Evolutionary conservation across 805 yeast species (phyloP).

Genomic region (Candida michaelii): DNA sequence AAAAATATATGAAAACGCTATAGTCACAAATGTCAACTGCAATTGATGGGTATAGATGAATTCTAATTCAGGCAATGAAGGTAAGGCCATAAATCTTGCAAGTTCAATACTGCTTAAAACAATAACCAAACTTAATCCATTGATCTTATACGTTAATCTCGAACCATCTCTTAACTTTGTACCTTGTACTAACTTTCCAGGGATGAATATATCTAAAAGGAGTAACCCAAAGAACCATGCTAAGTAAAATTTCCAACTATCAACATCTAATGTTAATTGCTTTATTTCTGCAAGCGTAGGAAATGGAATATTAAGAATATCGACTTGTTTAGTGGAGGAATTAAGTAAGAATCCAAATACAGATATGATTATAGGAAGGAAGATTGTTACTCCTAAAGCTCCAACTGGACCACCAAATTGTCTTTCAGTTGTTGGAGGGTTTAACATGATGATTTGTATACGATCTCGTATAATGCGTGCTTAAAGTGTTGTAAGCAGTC

Average conservation of each 20-base stretch:
- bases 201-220: slow-evolving; percentile 57
- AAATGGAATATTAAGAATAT: background rate
- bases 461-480: slow-evolving; percentile 5
- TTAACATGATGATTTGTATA: slow-evolving; percentile 32
- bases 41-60: slow-evolving; percentile 69
- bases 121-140: slow-evolving; percentile 63
- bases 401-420: slow-evolving; percentile 85
- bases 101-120: slow-evolving; percentile 38
- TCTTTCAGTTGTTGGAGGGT: slow-evolving; percentile 67
- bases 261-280: slow-evolving; percentile 4
- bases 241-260: slow-evolving; percentile 58
- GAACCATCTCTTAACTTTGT: slow-evolving; percentile 75
- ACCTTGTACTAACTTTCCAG: slow-evolving; percentile 64
- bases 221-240: slow-evolving; percentile 72
- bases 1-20: slow-evolving; percentile 61
- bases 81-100: slow-evolving; percentile 49
- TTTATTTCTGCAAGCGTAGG: background rate
- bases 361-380: slow-evolving; percentile 64
- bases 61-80: slow-evolving; percentile 71
- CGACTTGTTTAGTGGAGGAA: slow-evolving; percentile 26
- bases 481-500: too few relatives aligned
- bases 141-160: slow-evolving; percentile 69
- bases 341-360: slow-evolving; percentile 63
- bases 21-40: slow-evolving; percentile 62
- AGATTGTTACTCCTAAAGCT: slow-evolving; percentile 60